Percentiles rank a stretch among this genome's conserved stretches.
Evolutionary conservation across 176 grass and related monocot species (phyloP).

Genomic region (Lolium multiflorum): DNA sequence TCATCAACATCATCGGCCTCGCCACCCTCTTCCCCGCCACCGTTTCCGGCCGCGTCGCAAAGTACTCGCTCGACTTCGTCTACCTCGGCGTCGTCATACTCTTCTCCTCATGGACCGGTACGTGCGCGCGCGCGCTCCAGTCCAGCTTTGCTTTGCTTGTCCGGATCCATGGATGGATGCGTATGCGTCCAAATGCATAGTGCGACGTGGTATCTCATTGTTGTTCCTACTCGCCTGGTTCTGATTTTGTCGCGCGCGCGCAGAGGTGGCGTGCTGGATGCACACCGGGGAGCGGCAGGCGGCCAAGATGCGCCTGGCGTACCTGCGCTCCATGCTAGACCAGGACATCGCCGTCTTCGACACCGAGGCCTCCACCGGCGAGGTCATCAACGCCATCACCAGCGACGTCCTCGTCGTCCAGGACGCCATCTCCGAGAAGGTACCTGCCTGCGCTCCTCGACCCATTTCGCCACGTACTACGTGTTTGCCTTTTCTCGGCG

Average conservation of each 20-base stretch:
- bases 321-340: conserved; percentile 86
- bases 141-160: background rate
- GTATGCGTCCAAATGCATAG: background rate
- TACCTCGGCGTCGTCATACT: conserved; percentile 87
- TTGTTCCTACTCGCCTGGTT: no score
- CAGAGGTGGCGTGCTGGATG: conserved; percentile 99
- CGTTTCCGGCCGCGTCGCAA: conserved; percentile 78
- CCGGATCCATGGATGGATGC: background rate
- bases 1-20: conserved; percentile 98
- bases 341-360: conserved; percentile 96
- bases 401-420: conserved; percentile 94
- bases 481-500: conserved; percentile 20
- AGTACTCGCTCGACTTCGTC: conserved; percentile 97
- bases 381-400: conserved; percentile 97
- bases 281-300: conserved; percentile 97
- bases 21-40: conserved; percentile 91
- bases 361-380: conserved; percentile 93
- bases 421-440: conserved; percentile 99
- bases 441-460: background rate
- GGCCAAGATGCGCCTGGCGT: conserved; percentile 95
- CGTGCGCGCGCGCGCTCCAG: background rate
- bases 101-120: conserved; percentile 98
- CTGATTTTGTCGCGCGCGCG: background rate
- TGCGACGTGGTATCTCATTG: background rate
- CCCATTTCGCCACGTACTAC: background rate